These are phyloP conservation scores for Rutstroemia sp. DNA, from an alignment of 2,329 filamentous ascomycete genomes.

Conservation along the genomic window DNA sequence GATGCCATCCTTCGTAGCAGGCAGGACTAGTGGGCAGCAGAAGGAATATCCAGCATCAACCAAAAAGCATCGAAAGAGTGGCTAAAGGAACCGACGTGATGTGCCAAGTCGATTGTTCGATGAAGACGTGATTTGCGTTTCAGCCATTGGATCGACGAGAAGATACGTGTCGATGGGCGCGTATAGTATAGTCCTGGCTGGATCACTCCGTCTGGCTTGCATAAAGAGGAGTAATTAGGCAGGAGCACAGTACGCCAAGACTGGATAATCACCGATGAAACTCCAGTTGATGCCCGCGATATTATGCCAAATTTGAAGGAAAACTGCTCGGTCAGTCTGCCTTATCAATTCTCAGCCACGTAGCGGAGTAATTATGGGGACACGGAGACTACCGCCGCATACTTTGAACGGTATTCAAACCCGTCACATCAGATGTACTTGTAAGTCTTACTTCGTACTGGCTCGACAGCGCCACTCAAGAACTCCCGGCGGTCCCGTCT, in stretches of 20 bases:
- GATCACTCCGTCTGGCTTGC: background rate
- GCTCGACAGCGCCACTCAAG: too few species aligned
- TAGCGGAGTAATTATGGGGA: too few species aligned
- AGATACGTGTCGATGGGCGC: background rate
- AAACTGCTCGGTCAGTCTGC: background rate
- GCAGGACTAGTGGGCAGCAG: background rate
- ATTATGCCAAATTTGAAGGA: background rate
- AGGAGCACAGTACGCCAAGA: background rate
- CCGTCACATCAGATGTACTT: too few species aligned
- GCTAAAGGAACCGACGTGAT: background rate
- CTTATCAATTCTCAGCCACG: background rate
- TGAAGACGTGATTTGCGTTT: background rate
- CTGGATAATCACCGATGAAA: background rate
- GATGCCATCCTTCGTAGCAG: background rate
- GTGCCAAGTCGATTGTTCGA: background rate
- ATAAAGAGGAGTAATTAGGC: background rate
- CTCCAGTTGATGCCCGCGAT: background rate
- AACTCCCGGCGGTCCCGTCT: background rate
- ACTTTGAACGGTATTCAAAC: background rate
- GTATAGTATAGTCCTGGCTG: background rate
- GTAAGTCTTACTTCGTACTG: too few species aligned
- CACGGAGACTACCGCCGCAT: background rate
- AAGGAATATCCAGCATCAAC: background rate
- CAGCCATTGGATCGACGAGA: background rate
- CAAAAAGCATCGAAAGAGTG: too few species aligned